A percentile compares a stretch with the other conserved stretches of the same genome.
Evolutionary conservation across 2,329 filamentous ascomycete species (phyloP).

Genomic region (Reticulascus tulasneorum): DNA sequence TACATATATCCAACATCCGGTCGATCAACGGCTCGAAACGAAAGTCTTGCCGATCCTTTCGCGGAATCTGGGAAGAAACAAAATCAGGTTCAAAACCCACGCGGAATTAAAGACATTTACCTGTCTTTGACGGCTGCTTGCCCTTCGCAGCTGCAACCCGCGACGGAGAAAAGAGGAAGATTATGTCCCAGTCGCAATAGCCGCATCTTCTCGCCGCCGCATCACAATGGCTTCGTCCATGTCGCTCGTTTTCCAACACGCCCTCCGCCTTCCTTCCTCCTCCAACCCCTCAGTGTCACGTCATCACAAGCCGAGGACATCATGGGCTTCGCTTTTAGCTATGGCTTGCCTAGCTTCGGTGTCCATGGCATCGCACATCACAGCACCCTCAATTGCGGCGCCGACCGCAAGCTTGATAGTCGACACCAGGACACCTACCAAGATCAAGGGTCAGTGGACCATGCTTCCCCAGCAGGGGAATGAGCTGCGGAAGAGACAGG

Average conservation of each 20-base stretch:
- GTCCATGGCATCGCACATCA: slow-evolving; percentile 7
- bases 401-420: slow-evolving; percentile 9
- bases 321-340: slow-evolving; percentile 23
- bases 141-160: slow-evolving; percentile 10
- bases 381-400: slow-evolving; percentile 5
- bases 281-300: slow-evolving; percentile 6
- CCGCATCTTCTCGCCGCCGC: slow-evolving; percentile 17
- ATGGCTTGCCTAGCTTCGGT: slow-evolving; percentile 14
- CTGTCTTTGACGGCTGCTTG: too few relatives aligned
- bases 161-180: slow-evolving; percentile 6
- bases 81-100: too few relatives aligned
- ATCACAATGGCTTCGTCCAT: slow-evolving; percentile 21
- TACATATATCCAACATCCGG: slow-evolving; percentile 9
- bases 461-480: slow-evolving; percentile 11
- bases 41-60: slow-evolving; percentile 12
- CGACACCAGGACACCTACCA: slow-evolving; percentile 13
- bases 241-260: slow-evolving; percentile 5
- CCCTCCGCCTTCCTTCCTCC: slow-evolving; percentile 7
- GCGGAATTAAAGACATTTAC: too few relatives aligned
- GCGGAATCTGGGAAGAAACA: too few relatives aligned
- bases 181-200: slow-evolving; percentile 20
- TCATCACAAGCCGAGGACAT: slow-evolving; percentile 19
- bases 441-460: slow-evolving; percentile 16
- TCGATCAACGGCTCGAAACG: slow-evolving; percentile 8
- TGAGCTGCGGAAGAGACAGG: slow-evolving; percentile 21